A percentile compares a stretch with the other conserved stretches of the same genome.
These are phyloP conservation scores for Rhizopus arrhizus DNA, from an alignment of 371 early-diverging fungal species.

Conservation along the genomic window DNA sequence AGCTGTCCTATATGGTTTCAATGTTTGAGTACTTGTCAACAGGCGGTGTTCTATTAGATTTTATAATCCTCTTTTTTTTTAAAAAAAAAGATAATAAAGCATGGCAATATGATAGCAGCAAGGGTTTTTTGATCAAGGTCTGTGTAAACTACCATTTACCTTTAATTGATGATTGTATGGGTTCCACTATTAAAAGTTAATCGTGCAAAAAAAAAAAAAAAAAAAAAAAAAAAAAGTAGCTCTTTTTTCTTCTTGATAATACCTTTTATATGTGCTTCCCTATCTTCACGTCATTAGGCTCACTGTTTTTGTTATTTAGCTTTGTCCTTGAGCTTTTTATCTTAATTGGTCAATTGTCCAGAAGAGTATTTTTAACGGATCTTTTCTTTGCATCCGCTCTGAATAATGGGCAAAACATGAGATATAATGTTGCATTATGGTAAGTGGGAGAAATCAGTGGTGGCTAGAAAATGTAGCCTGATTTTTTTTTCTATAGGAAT, in stretches of 20 bases:
- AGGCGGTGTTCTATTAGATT: too few species aligned
- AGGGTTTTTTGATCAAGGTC: constrained; percentile 93
- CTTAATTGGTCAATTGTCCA: constrained; percentile 41
- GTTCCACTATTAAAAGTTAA: neutral
- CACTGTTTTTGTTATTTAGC: constrained; percentile 35
- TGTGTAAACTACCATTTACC: constrained; percentile 97
- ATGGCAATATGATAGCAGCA: constrained; percentile 24
- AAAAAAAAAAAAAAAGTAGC: neutral
- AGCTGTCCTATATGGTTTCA: too few species aligned
- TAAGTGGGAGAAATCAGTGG: constrained; percentile 17
- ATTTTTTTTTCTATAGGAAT: constrained; percentile 24
- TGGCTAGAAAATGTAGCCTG: neutral
- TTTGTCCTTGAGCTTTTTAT: constrained; percentile 43
- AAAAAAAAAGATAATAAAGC: too few species aligned
- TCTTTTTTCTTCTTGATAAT: neutral
- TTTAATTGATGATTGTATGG: constrained; percentile 44
- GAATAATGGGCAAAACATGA: constrained; percentile 17
- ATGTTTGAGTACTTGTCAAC: too few species aligned
- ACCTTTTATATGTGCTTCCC: constrained; percentile 19
- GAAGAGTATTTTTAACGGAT: constrained; percentile 25
- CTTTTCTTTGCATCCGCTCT: constrained; percentile 30
- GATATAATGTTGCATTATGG: constrained; percentile 38
- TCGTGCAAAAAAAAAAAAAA: neutral
- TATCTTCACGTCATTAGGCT: constrained; percentile 26
- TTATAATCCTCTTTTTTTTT: too few species aligned